Evolutionary conservation across 2,329 filamentous ascomycete species (phyloP), one percentile per base, ranked within the genome.

Genomic region (Thielaviopsis musarum): DNA sequence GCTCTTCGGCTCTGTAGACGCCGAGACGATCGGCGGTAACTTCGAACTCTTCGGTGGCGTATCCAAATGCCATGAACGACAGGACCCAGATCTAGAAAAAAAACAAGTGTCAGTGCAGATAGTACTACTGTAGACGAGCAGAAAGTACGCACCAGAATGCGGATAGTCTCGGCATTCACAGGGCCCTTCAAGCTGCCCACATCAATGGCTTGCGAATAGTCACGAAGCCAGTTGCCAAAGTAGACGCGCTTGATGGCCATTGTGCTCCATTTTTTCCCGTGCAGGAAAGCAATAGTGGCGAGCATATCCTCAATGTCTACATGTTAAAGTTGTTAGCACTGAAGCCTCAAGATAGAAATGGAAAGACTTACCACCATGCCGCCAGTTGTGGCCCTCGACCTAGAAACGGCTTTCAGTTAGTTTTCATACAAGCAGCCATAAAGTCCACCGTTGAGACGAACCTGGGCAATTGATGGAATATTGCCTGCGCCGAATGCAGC

Each of bases 221-320:
- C 88, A 62, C 88, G 80, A 49, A 91, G 74, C 87, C 88, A 93
- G 71, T 93, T 93, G 61, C 88, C 87, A 73, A 91, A 91, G 72
- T 90, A 91, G 30, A 84, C 84, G 59, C 87, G 78, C 71, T 86
- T 85, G 58, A 91, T 78, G 72, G 87, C 81, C 75, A 87, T 83
- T 15, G 82, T 82, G 1, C 85, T 87, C 88, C 88, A 93, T 74
- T 91, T 91, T 69, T 90, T 88, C 61, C 87, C 87, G 63, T 85
- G 79, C 61, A 91, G 77, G 66, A 88, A 91, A 30, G 84, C 81
- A 64, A 91, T 72, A 5, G 82, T 87, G 70, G 87, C 85, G 66
- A 93, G 81, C 72, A 88, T 83, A 70, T 91, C 88, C 73, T 90
- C 85, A 63, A 90, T 89, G 68, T 90, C 86, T 79, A 59, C 9